phyloP scores from a whole-genome alignment of 2,329 filamentous ascomycete genomes.

The Blastomyces parvus region DNA sequence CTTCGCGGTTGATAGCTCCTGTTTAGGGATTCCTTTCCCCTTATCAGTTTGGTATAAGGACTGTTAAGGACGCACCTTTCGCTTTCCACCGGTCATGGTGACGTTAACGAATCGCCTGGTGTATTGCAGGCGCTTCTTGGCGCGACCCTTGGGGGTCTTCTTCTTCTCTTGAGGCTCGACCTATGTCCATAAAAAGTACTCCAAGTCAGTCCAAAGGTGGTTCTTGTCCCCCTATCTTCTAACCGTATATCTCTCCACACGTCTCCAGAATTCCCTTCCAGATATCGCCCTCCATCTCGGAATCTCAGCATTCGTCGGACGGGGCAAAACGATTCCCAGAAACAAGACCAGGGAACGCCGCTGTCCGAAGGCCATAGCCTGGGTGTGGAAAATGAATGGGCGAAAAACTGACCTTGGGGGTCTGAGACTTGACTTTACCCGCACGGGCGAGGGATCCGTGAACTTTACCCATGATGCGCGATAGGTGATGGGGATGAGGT shows the following conservation, averaged over 20 bases:
- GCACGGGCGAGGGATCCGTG: constrained; percentile 62
- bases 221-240: neutral
- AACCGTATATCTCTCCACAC: neutral
- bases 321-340: neutral
- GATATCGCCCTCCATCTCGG: neutral
- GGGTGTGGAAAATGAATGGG: neutral
- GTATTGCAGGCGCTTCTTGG: constrained; percentile 94
- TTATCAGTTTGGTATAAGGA: neutral
- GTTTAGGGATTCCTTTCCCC: neutral
- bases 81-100: constrained; percentile 14
- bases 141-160: constrained; percentile 94
- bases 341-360: neutral
- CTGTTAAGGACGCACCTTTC: constrained; percentile 2
- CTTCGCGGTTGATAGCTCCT: neutral
- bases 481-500: constrained; percentile 6
- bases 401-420: constrained; percentile 27
- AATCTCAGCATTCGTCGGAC: neutral
- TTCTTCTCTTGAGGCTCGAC: constrained; percentile 89
- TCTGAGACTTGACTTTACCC: constrained; percentile 71
- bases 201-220: neutral
- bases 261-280: neutral
- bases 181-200: constrained; percentile 36
- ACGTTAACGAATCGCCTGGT: constrained; percentile 98
- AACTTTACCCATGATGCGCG: constrained; percentile 73
- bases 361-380: neutral